Percentiles rank a stretch among this genome's conserved stretches.
Evolutionary conservation across 495 filamentous ascomycete genomes (phyloP).

Genomic region (Neurospora tetrasperma): DNA sequence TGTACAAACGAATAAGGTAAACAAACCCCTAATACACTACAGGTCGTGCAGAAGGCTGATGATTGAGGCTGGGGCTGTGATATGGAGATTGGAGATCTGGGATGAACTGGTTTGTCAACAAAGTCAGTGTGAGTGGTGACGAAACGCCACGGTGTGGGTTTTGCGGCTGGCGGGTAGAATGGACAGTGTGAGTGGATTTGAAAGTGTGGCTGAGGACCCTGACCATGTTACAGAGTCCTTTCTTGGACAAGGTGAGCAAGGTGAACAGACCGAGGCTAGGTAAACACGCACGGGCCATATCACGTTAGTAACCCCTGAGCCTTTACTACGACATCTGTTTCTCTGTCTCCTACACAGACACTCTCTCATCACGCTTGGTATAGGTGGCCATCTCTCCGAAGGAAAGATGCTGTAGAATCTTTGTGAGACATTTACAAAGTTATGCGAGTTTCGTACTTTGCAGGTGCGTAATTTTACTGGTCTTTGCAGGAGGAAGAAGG

Average conservation of each 20-base stretch:
- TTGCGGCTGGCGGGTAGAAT: neutral
- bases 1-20: neutral
- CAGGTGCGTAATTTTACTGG: neutral
- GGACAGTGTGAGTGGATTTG: neutral
- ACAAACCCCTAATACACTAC: neutral
- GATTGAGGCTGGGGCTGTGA: neutral
- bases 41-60: neutral
- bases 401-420: neutral
- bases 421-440: neutral
- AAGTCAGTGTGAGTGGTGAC: neutral
- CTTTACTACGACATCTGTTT: neutral
- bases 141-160: neutral
- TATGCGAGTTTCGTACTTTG: neutral
- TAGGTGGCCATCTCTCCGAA: neutral
- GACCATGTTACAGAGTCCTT: too few species aligned
- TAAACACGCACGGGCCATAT: neutral
- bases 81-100: neutral
- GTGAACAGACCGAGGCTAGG: neutral
- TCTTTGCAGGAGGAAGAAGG: neutral
- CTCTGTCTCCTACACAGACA: neutral
- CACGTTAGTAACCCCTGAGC: neutral
- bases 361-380: neutral
- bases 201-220: neutral
- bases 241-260: neutral
- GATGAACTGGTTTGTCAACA: neutral